Base-by-base conservation (phyloP, 352 stramenopile species). In the Bremia lactucae region DNA sequence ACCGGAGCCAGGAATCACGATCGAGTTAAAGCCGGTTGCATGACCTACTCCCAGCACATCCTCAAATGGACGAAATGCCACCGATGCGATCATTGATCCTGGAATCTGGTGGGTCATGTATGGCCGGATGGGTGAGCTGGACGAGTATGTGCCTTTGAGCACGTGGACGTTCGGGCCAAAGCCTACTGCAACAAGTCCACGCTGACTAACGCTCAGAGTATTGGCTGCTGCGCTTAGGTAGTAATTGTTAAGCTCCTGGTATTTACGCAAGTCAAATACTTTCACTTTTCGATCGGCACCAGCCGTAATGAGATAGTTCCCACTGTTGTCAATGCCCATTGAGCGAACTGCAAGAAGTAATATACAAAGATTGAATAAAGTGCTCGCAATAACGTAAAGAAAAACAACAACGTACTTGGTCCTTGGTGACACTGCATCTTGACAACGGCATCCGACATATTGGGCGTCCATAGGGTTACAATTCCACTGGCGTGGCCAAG, bases 401-500 rank as follows among this genome's bases (percentile, higher is more conserved):
- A 8, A 20, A 15, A 42, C 1, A 18, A 38, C 1, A 25, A 72
- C 79, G 60, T 94, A 71, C 98, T 83, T 3, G 94, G 85, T 49
- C 93, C 95, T 44, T 94, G 80, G 64, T 99, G 95, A 61, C 88
- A 97, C 34, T 98, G 80, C 69, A 99, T 96, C 62, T 97, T 98
- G 34, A 98, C 93, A 21, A 99, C 77, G 20, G 92, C 77, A 44
- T 93, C 76, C 18, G 63, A 49, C 82, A 83, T 96, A 52, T 95
- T 95, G 5, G 96, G 96, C 19, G 83, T 97, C 96, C 96, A 99
- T 8, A 99, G 72, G 15, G 95, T 98, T n/a, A 99, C 96, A 25
- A 96, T 92, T 25, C 96, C 96, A 63, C 96, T 98, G 25, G 78
- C 76, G 65, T 99, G 96, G 34, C 96, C 96, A 3, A 97, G 60